phyloP scores from a whole-genome alignment of 225 moss, liverwort and hornwort genomes.

The Sphagnum tenellum region DNA sequence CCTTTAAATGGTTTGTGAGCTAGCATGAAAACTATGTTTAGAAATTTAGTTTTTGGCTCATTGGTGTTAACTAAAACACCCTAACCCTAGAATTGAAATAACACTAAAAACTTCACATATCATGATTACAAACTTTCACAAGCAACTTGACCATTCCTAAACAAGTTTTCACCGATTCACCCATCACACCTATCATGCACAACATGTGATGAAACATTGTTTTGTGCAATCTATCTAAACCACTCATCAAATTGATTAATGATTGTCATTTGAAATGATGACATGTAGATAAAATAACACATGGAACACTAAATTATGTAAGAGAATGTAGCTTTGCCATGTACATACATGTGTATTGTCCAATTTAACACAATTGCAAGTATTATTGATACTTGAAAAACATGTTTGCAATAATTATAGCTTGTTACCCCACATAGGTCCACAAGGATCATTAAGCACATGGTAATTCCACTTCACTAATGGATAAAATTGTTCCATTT shows the following conservation, averaged over 20 bases:
- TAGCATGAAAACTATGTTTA: not conserved
- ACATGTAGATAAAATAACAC: too few relatives aligned
- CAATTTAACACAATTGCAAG: not conserved
- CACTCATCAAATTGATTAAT: too few relatives aligned
- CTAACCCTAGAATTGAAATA: constrained; percentile 84
- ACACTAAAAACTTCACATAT: constrained; percentile 70
- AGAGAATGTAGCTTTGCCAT: not conserved
- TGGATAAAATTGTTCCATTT: constrained; percentile 35
- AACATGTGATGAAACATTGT: constrained; percentile 5
- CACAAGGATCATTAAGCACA: not conserved
- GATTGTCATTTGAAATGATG: too few relatives aligned
- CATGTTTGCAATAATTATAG: not conserved
- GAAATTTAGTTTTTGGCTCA: not conserved
- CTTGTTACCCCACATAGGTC: too few relatives aligned
- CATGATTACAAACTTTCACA: constrained; percentile 54
- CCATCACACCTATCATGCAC: constrained; percentile 57
- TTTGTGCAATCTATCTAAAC: too few relatives aligned
- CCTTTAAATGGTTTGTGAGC: constrained; percentile 5
- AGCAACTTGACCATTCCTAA: constrained; percentile 45
- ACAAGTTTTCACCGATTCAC: constrained; percentile 49
- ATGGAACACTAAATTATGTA: not conserved
- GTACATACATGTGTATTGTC: too few relatives aligned
- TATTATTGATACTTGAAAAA: not conserved
- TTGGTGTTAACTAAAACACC: constrained; percentile 12
- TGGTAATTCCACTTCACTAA: not conserved